These are phyloP conservation scores for Botryotinia calthae DNA, from an alignment of 2,329 filamentous ascomycete genomes.

Conservation along the genomic window DNA sequence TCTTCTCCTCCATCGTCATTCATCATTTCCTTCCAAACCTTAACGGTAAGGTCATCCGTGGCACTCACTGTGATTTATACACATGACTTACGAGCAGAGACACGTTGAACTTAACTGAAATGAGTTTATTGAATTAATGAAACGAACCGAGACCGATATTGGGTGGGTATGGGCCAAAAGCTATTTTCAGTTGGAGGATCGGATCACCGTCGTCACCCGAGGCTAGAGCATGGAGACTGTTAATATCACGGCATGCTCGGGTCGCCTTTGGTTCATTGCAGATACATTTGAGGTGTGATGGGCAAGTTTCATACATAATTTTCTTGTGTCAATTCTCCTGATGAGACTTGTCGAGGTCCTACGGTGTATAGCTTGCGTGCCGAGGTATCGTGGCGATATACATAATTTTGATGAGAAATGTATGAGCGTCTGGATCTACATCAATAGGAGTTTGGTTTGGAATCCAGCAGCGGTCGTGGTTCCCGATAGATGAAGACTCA, in stretches of 20 bases:
- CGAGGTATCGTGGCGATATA: neutral
- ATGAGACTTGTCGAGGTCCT: neutral
- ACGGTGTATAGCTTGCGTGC: neutral
- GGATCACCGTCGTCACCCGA: neutral
- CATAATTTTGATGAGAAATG: neutral
- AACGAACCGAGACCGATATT: neutral
- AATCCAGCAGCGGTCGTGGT: neutral
- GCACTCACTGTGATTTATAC: neutral
- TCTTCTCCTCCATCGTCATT: neutral
- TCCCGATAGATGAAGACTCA: neutral
- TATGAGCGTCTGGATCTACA: neutral
- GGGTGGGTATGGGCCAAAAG: neutral
- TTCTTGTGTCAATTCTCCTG: neutral
- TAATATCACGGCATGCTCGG: slow-evolving; percentile 4
- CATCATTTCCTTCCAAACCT: neutral
- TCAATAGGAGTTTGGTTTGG: neutral
- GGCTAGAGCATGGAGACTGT: neutral
- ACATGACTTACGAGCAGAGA: neutral
- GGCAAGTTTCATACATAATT: neutral
- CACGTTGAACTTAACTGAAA: neutral
- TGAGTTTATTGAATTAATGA: neutral
- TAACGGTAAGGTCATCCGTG: neutral
- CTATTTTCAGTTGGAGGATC: slow-evolving; percentile 2
- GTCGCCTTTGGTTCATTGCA: slow-evolving; percentile 11
- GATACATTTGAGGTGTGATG: neutral